Percentiles rank a stretch among this genome's conserved stretches.
Conservation (phyloP, 2,329 filamentous ascomycete species). For the Aureobasidium zeae region DNA sequence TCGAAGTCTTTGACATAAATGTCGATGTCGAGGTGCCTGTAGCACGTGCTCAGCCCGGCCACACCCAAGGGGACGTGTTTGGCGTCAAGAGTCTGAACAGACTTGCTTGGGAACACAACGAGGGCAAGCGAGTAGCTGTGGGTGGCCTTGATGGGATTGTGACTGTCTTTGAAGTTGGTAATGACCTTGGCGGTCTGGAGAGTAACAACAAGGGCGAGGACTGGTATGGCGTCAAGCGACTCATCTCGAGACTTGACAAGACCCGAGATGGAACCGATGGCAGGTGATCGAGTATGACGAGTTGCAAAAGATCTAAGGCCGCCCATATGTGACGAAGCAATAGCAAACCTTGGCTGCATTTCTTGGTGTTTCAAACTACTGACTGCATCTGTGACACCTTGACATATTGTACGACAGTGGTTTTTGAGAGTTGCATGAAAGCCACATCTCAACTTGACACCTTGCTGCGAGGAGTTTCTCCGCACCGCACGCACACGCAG, state of each 20-base stretch:
- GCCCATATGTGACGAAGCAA: no score
- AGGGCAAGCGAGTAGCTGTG: constrained; percentile 78
- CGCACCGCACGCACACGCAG: no score
- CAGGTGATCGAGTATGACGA: constrained; percentile 9
- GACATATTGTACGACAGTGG: constrained; percentile 4
- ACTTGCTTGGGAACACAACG: constrained; percentile 82
- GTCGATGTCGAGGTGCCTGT: constrained; percentile 88
- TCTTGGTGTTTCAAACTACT: no score
- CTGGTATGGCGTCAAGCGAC: constrained; percentile 86
- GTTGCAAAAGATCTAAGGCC: constrained; percentile 1
- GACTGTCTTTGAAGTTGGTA: constrained; percentile 85
- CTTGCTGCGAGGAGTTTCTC: no score
- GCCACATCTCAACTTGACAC: no score
- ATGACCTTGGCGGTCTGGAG: constrained; percentile 75
- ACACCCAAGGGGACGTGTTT: constrained; percentile 29
- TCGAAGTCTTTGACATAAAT: constrained; percentile 93
- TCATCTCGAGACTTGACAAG: constrained; percentile 64
- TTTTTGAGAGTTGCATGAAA: background rate
- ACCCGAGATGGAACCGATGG: constrained; percentile 22
- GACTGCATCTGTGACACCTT: constrained; percentile 8
- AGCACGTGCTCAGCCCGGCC: constrained; percentile 51
- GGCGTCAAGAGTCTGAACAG: constrained; percentile 76
- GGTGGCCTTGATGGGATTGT: constrained; percentile 87
- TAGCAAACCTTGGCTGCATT: constrained; percentile 9
- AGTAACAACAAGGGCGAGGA: constrained; percentile 68